Conservation (phyloP, 2,329 filamentous ascomycete species). For the Lecanicillium sp. region DNA sequence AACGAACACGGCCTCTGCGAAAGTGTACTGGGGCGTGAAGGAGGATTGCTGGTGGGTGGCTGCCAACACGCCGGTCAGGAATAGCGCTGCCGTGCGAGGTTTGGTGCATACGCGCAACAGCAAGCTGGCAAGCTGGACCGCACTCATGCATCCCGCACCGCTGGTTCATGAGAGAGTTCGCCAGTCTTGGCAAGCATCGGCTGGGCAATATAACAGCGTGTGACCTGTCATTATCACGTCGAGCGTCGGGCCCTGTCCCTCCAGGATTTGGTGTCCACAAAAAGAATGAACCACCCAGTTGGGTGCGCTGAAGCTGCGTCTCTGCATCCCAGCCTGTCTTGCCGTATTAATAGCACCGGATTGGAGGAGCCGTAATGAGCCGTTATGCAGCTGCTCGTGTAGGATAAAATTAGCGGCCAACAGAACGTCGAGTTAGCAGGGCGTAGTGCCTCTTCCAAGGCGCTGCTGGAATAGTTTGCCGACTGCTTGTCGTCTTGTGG, state of each 20-base stretch:
- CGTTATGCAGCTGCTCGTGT: not conserved
- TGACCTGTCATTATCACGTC: constrained; percentile 10
- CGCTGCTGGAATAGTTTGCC: too few species aligned
- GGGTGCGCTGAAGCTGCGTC: not conserved
- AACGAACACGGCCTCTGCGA: not conserved
- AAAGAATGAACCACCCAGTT: not conserved
- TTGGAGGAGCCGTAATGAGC: not conserved
- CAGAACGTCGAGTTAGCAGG: not conserved
- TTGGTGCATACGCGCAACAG: too few species aligned
- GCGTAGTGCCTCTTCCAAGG: too few species aligned
- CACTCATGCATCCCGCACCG: not conserved
- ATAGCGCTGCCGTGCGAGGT: constrained; percentile 4
- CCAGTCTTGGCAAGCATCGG: constrained; percentile 7
- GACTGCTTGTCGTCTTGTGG: too few species aligned
- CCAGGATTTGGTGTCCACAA: constrained; percentile 4
- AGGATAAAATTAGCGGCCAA: not conserved
- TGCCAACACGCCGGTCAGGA: too few species aligned
- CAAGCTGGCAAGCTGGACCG: not conserved
- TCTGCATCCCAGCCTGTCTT: not conserved
- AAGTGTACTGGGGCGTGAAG: not conserved
- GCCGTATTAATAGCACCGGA: constrained; percentile 6
- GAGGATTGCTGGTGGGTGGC: constrained; percentile 2
- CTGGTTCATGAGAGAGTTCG: not conserved
- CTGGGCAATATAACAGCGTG: constrained; percentile 5
- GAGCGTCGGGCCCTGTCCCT: not conserved